A percentile compares a stretch with the other conserved stretches of the same genome.
Conservation (phyloP, 768 basidiomycete species). For the Russula emetica region DNA sequence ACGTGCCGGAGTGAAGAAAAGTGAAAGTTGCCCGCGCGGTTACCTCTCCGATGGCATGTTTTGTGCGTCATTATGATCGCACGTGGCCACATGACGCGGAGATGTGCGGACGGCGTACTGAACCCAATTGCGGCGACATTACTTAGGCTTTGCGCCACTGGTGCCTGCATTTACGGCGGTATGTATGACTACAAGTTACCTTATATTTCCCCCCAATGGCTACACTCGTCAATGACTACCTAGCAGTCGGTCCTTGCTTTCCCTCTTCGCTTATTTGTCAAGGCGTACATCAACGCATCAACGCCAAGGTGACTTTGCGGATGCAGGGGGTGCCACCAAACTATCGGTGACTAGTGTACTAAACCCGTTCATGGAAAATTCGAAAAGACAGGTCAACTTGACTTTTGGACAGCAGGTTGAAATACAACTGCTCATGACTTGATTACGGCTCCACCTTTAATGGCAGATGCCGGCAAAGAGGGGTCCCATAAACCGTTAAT, state of each 20-base stretch:
- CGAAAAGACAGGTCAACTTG: neutral
- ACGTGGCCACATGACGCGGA: slow-evolving; percentile 9
- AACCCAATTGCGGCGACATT: slow-evolving; percentile 5
- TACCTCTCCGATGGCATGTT: neutral
- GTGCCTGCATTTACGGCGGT: slow-evolving; percentile 11
- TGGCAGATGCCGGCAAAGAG: slow-evolving; percentile 14
- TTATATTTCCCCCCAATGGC: neutral
- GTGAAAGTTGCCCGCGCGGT: slow-evolving; percentile 12
- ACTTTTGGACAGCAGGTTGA: neutral
- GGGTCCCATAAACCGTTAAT: neutral
- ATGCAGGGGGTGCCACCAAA: neutral
- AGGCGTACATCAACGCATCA: neutral
- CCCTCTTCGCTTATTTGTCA: neutral
- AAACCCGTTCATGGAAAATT: slow-evolving; percentile 5
- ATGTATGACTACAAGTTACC: neutral
- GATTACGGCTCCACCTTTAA: neutral
- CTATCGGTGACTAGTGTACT: neutral
- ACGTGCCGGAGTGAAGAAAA: slow-evolving; percentile 4
- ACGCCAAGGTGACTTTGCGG: neutral
- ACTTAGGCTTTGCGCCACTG: slow-evolving; percentile 12
- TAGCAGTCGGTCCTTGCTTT: neutral
- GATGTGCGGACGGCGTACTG: slow-evolving; percentile 4
- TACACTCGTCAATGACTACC: neutral
- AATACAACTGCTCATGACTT: neutral
- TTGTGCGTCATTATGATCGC: slow-evolving; percentile 14